Evolutionary conservation across 345 rosid genomes (phyloP).

Genomic region (Microcos paniculata): DNA sequence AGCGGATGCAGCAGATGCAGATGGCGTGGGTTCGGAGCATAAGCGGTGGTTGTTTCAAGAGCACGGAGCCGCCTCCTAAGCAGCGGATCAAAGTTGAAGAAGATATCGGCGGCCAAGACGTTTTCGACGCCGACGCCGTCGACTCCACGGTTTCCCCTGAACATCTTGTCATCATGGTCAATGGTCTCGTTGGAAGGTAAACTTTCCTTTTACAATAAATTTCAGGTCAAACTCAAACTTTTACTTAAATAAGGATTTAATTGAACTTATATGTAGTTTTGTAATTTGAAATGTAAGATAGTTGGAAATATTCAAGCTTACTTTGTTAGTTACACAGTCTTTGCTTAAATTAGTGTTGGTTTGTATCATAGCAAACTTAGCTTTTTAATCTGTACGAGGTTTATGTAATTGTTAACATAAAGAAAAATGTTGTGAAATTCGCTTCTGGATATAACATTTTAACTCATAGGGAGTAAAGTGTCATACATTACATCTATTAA

Average conservation of each 20-base stretch:
- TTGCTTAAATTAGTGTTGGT: too few relatives aligned
- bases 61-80: constrained; percentile 19
- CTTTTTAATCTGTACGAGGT: background rate
- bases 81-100: constrained; percentile 45
- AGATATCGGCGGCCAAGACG: constrained; percentile 65
- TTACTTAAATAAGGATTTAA: background rate
- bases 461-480: too few relatives aligned
- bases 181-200: constrained; percentile 82
- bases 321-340: background rate
- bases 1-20: constrained; percentile 20
- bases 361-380: background rate
- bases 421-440: background rate
- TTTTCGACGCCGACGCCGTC: constrained; percentile 41
- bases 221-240: background rate
- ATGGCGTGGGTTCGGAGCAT: constrained; percentile 44
- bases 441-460: too few relatives aligned
- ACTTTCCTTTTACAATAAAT: background rate
- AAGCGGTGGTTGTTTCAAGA: constrained; percentile 49
- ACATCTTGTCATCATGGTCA: constrained; percentile 87
- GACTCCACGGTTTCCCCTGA: constrained; percentile 41
- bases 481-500: too few relatives aligned
- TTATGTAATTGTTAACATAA: background rate
- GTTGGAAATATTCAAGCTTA: background rate
- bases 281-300: background rate
- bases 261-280: background rate